These are phyloP conservation scores for Penicillium salamii DNA, from an alignment of 495 filamentous ascomycete genomes.

Conservation along the genomic window DNA sequence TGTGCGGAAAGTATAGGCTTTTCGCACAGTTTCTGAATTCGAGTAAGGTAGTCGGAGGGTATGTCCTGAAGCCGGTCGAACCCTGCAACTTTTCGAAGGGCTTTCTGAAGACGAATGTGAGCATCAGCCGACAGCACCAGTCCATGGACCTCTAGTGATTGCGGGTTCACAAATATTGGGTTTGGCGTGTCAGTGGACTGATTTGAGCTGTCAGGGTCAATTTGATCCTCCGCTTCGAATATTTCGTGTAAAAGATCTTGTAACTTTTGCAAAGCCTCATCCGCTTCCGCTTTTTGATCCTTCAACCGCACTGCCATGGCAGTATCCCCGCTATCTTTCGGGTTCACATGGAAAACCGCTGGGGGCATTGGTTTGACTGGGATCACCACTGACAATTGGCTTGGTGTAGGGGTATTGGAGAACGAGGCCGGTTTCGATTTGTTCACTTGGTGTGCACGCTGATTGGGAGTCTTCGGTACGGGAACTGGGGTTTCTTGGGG, in stretches of 20 bases:
- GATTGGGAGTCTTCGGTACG: constrained; percentile 19
- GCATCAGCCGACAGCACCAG: constrained; percentile 60
- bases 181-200: constrained; percentile 32
- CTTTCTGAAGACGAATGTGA: constrained; percentile 66
- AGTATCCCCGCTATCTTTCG: constrained; percentile 31
- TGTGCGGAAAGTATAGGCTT: constrained; percentile 67
- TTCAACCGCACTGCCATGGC: constrained; percentile 35
- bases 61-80: constrained; percentile 66
- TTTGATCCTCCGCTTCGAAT: constrained; percentile 74
- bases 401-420: constrained; percentile 17
- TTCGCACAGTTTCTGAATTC: constrained; percentile 78
- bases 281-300: constrained; percentile 78
- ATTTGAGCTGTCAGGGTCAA: constrained; percentile 46
- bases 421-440: constrained; percentile 17
- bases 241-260: constrained; percentile 66
- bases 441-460: constrained; percentile 20
- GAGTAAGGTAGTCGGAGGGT: constrained; percentile 68
- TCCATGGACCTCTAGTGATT: constrained; percentile 49
- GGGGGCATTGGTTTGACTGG: constrained; percentile 33
- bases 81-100: constrained; percentile 66
- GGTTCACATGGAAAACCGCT: constrained; percentile 11
- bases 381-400: constrained; percentile 38
- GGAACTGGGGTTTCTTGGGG: constrained; percentile 12
- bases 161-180: constrained; percentile 41
- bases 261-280: constrained; percentile 65